Percentiles rank a stretch among this genome's conserved stretches.
phyloP scores from a whole-genome alignment of 805 yeast species.

The Jamesozyma hellenica region DNA sequence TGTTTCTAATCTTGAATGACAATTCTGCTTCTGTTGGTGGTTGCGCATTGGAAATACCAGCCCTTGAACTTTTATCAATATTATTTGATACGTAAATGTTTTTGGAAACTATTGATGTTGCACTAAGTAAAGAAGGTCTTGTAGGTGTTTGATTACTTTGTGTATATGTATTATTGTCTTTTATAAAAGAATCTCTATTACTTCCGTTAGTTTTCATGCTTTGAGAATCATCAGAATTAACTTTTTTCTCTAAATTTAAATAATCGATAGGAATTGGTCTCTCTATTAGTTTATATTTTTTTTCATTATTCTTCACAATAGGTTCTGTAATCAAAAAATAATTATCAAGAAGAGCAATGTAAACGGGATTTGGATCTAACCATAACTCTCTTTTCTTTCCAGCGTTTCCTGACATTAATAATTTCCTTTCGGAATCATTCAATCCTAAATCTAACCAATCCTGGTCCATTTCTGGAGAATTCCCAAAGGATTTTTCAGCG shows the following conservation, averaged over 20 bases:
- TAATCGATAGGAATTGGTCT: conserved; percentile 55
- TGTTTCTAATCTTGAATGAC: conserved; percentile 45
- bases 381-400: conserved; percentile 54
- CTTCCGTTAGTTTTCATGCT: conserved; percentile 4
- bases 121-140: conserved; percentile 16
- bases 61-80: background rate
- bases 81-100: conserved; percentile 4
- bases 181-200: conserved; percentile 5
- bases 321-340: conserved; percentile 56
- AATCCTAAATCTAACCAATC: conserved; percentile 37
- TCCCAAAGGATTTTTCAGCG: background rate
- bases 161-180: background rate
- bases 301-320: conserved; percentile 32
- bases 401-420: conserved; percentile 50
- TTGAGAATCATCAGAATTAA: conserved; percentile 7
- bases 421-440: conserved; percentile 43
- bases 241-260: conserved; percentile 41
- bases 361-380: conserved; percentile 42
- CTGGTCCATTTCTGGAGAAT: background rate
- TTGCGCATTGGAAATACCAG: conserved; percentile 13
- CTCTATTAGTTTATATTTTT: conserved; percentile 37
- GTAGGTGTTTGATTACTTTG: conserved; percentile 14
- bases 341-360: conserved; percentile 59
- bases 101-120: conserved; percentile 17
- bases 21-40: conserved; percentile 11